Conservation (phyloP, 2,329 filamentous ascomycete genomes). For the Diplodia seriata region DNA sequence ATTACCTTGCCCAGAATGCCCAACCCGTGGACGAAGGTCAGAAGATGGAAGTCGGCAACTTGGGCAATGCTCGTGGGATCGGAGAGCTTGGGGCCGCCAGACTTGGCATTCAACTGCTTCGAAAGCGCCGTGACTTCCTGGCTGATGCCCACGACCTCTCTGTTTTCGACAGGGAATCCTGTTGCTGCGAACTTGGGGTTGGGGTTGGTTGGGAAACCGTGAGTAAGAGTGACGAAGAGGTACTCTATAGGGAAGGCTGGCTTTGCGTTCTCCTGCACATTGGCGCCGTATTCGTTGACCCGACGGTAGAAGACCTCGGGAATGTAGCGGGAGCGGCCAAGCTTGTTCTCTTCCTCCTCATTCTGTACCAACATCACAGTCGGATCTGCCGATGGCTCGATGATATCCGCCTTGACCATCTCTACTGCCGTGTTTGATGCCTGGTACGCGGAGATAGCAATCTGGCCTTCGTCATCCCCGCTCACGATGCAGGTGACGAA, state of each 20-base stretch:
- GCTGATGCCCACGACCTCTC: constrained; percentile 81
- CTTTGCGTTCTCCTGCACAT: constrained; percentile 96
- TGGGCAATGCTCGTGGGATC: constrained; percentile 69
- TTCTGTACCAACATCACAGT: constrained; percentile 92
- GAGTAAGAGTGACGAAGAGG: constrained; percentile 91
- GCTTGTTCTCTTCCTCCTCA: constrained; percentile 81
- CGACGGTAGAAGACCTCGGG: constrained; percentile 96
- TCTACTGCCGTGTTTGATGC: constrained; percentile 95
- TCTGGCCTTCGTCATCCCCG: constrained; percentile 88
- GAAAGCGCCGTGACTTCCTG: constrained; percentile 76
- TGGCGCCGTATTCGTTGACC: constrained; percentile 95
- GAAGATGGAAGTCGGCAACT: constrained; percentile 90
- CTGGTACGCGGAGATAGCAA: constrained; percentile 90
- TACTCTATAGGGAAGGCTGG: constrained; percentile 97
- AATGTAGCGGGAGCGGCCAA: constrained; percentile 80
- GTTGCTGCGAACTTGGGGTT: constrained; percentile 76
- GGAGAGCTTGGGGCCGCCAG: constrained; percentile 60
- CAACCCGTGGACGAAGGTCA: constrained; percentile 84
- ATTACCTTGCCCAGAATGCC: constrained; percentile 82
- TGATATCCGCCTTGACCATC: constrained; percentile 93
- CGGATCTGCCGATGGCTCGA: constrained; percentile 93
- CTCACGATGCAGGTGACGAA: constrained; percentile 96
- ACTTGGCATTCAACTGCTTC: constrained; percentile 70
- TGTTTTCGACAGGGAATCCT: constrained; percentile 89
- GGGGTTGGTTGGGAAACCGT: constrained; percentile 86